Evolutionary conservation across 1,284 basidiomycete species (phyloP), one percentile per base, ranked within the genome.

Genomic region (Anthracocystis panici-leucophaei): DNA sequence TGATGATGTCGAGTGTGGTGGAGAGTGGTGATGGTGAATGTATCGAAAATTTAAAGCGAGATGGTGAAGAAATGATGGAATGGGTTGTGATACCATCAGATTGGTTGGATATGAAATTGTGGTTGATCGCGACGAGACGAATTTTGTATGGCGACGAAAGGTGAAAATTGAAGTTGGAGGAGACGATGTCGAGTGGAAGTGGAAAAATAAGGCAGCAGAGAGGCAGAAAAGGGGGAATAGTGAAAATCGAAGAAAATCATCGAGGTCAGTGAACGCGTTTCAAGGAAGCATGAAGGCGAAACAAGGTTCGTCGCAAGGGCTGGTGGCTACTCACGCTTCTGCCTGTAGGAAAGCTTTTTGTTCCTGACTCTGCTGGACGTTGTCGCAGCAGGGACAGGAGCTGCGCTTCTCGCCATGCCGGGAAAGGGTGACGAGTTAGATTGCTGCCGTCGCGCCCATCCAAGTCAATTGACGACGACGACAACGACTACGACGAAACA

Each of bases 351-450:
- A 51, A 80, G 77, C 70, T 80, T 80, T 55, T 80, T 80, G 61
- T 77, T 80, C 60, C 79, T 76, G 67, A 80, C 77, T 73, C 79
- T 78, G 73, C 79, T 80, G 65, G 77, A 75, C 62, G 77, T 55
- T 20, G 73, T 71, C 67, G 67, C 73, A 71, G 73, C 67, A 64
- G 73, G 73, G 60, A 54, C 67, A 66, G 73, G 64, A 66, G 64
- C 73, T 27, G 64, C 73, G 60, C 73, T 51, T 75, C 67, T 66
- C 64, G 67, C 73, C 73, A 75, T 75, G 67, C 73, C 73, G 73
- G 55, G 61, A 49, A 33, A 18, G 42, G 64, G 58, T 64, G 64
- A 75, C 64, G 64, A 70, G 64, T 57, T 67, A 75, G 57, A 54
- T 33, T 38, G 64, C 49, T 60, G 73, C 57, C 67, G 60, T 55